Evolutionary conservation across 2,329 filamentous ascomycete genomes (phyloP).

Genomic region (Xylaria digitata): DNA sequence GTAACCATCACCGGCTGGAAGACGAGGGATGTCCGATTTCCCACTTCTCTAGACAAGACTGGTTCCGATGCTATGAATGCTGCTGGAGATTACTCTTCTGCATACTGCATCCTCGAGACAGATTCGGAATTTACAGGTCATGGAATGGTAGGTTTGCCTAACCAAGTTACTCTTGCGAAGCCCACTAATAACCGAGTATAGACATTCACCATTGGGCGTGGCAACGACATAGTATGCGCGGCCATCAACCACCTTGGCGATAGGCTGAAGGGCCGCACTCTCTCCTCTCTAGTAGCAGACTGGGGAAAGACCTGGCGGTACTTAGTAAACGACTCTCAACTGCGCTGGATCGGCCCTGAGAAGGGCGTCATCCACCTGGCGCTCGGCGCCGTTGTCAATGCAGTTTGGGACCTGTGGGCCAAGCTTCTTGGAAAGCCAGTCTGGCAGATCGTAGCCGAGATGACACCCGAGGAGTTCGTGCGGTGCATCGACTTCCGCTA

Average conservation of each 20-base stretch:
- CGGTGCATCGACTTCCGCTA: slow-evolving; percentile 93
- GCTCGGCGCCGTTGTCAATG: slow-evolving; percentile 88
- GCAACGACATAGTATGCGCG: slow-evolving; percentile 91
- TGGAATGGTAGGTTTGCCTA: slow-evolving; percentile 71
- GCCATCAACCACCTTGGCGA: slow-evolving; percentile 83
- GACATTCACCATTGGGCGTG: slow-evolving; percentile 87
- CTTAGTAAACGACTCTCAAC: slow-evolving; percentile 89
- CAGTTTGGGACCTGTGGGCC: slow-evolving; percentile 95
- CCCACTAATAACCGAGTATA: slow-evolving; percentile 43
- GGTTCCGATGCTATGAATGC: slow-evolving; percentile 97
- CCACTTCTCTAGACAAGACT: slow-evolving; percentile 96
- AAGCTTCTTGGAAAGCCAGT: slow-evolving; percentile 88
- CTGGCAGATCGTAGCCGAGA: slow-evolving; percentile 89
- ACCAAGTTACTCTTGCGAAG: neutral
- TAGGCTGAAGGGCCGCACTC: slow-evolving; percentile 78
- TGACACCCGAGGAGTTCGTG: slow-evolving; percentile 89
- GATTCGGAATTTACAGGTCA: slow-evolving; percentile 78
- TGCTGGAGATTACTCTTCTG: slow-evolving; percentile 89
- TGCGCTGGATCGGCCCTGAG: slow-evolving; percentile 93
- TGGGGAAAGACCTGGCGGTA: slow-evolving; percentile 92
- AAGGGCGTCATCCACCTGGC: slow-evolving; percentile 95
- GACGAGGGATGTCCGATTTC: slow-evolving; percentile 80
- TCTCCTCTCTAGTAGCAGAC: slow-evolving; percentile 80
- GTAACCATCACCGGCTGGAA: slow-evolving; percentile 78
- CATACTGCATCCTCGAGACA: slow-evolving; percentile 92